Percentiles rank a stretch among this genome's conserved stretches.
Conservation (phyloP, 1,284 basidiomycete species). For the Vanrija pseudolonga region DNA sequence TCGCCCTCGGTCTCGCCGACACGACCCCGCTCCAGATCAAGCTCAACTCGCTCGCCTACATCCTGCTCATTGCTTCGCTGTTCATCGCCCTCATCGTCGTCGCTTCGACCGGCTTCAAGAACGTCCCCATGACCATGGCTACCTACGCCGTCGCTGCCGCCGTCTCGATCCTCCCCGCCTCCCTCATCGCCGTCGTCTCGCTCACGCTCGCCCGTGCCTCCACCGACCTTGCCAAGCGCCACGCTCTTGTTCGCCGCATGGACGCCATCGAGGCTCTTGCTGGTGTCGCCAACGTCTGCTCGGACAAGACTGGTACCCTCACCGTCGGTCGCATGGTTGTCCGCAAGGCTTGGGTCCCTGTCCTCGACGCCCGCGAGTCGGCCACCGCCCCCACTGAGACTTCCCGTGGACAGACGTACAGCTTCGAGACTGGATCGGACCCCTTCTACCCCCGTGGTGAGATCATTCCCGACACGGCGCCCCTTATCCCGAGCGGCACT, state of each 20-base stretch:
- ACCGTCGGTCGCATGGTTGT: conserved; percentile 58
- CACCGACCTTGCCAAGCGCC: conserved; percentile 49
- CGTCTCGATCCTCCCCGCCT: conserved; percentile 56
- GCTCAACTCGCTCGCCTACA: conserved; percentile 59
- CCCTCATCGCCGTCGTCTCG: conserved; percentile 50
- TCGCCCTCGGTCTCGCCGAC: conserved; percentile 50
- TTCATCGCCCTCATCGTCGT: conserved; percentile 61
- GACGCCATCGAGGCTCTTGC: conserved; percentile 58
- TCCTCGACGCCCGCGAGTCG: conserved; percentile 24
- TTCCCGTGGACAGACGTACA: conserved; percentile 44
- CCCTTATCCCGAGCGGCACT: conserved; percentile 14
- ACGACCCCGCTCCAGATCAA: conserved; percentile 63
- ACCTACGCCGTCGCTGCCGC: conserved; percentile 55
- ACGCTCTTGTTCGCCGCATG: conserved; percentile 54
- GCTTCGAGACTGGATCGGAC: conserved; percentile 48
- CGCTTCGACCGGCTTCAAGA: conserved; percentile 54
- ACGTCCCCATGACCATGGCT: conserved; percentile 49
- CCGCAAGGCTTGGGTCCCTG: conserved; percentile 58
- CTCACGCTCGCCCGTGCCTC: conserved; percentile 49
- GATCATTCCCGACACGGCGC: conserved; percentile 24
- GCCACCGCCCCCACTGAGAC: conserved; percentile 29
- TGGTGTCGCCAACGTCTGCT: conserved; percentile 60
- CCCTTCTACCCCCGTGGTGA: conserved; percentile 51
- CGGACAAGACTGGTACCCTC: conserved; percentile 64
- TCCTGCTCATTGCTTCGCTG: conserved; percentile 57